Base-by-base conservation (phyloP, 129 eudicot genomes). In the Helichrysum umbraculigerum region DNA sequence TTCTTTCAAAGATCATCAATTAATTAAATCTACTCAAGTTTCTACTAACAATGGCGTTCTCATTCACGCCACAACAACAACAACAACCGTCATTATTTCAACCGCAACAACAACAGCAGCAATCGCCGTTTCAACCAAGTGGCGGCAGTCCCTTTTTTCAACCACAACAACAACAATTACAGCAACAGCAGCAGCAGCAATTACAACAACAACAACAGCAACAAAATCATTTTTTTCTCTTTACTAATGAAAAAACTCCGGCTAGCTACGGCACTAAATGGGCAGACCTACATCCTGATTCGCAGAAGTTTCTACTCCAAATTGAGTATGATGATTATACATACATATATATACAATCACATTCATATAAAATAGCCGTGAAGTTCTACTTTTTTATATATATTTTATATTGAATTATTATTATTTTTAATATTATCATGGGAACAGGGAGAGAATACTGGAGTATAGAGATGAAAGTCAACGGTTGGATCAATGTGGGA, bases 391-490 rank as follows among this genome's bases (percentile, higher is more conserved):
- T 25, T 25, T 25, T 25, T 25, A 25, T 25, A 25, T 0, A 29
- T 34, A n/a, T 6, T 29, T 67, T 11, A 1, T 62, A 1, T 29
- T 21, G 7, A 9, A 11, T 4, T 33, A 28, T 17, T 12, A 16
- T 6, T 32, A 32, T 2, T 6, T 2, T 2, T 9, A 35, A 35
- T 15, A 2, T 56, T n/a, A 42, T 44, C 14, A 47, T 47, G 54
- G 54, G 54, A 47, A 47, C 54, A 95, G 99, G 92, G 99, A 95
- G 85, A 84, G 86, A 74, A 86, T 95, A 54, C 78, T 91, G 86
- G 99, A 95, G 88, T 86, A 91, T 71, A 86, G 97, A 71, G 99
- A 95, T 30, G 99, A 95, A 70, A 91, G 99, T 80, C 97, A 89
- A 37, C 85, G 97, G 12, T 81, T 95, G 79, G 99, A 95, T 54